Percentiles rank a stretch among this genome's conserved stretches.
Conservation (phyloP, 1,284 basidiomycete genomes). For the Trametes polyzona region DNA sequence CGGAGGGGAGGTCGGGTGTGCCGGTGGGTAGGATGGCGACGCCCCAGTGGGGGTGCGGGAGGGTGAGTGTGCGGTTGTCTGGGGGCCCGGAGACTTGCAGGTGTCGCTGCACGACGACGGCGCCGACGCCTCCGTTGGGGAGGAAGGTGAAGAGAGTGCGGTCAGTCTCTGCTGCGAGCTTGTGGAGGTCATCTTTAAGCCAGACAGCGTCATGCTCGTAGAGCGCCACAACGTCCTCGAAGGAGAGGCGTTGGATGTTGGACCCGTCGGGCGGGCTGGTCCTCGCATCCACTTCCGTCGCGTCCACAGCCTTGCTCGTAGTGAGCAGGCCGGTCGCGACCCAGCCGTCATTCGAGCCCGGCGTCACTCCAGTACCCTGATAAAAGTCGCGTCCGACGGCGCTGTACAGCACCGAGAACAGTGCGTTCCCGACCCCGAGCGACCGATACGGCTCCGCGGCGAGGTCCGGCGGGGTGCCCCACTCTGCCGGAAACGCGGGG, state of each 20-base stretch:
- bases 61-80: conserved; percentile 13
- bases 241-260: conserved; percentile 23
- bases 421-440: conserved; percentile 34
- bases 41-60: conserved; percentile 42
- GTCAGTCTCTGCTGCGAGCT: conserved; percentile 6
- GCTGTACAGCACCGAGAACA: conserved; percentile 64
- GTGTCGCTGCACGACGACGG: conserved; percentile 40
- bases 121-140: conserved; percentile 49
- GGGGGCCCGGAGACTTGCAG: conserved; percentile 22
- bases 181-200: conserved; percentile 28
- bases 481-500: conserved; percentile 40
- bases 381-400: conserved; percentile 65
- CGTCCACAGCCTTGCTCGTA: conserved; percentile 44
- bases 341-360: conserved; percentile 51
- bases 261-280: background rate
- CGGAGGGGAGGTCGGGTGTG: conserved; percentile 2
- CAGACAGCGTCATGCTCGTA: conserved; percentile 27
- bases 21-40: conserved; percentile 35
- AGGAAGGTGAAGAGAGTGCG: conserved; percentile 45
- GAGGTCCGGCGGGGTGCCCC: conserved; percentile 42
- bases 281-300: background rate
- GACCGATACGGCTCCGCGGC: conserved; percentile 6
- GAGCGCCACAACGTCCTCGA: conserved; percentile 25
- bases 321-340: conserved; percentile 43
- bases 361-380: conserved; percentile 43